Evolutionary conservation across 2,329 filamentous ascomycete genomes (phyloP).

Genomic region (Neofusicoccum sp.): DNA sequence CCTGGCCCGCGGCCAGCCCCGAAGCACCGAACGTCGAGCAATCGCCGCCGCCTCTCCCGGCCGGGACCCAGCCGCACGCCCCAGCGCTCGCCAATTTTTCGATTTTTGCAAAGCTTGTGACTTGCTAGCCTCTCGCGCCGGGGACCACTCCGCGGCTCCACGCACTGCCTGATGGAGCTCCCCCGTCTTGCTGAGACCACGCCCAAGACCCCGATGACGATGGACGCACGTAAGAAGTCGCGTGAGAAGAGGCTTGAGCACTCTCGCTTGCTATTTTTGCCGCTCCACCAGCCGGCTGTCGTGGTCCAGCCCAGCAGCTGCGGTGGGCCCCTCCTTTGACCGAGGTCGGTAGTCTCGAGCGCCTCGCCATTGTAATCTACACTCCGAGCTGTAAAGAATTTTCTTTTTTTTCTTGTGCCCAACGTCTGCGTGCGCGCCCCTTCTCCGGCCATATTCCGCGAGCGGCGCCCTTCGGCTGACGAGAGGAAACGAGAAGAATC

Average conservation of each 20-base stretch:
- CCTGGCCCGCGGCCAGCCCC: not conserved
- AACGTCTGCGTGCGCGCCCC: not conserved
- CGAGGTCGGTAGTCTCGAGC: not conserved
- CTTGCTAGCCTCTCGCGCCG: not conserved
- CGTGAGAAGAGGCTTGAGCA: not conserved
- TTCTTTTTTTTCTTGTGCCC: not conserved
- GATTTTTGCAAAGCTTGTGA: constrained; percentile 8
- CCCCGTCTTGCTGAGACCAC: not conserved
- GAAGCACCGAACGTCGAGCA: not conserved
- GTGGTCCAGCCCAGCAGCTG: not conserved
- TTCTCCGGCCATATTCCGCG: not conserved
- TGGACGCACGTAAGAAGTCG: not conserved
- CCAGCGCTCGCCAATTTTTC: not conserved
- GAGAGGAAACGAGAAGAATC: not conserved
- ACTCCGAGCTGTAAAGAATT: not conserved
- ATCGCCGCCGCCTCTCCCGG: not conserved
- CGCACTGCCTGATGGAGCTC: not conserved
- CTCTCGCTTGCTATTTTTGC: not conserved
- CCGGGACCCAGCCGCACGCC: not conserved
- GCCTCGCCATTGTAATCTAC: not conserved
- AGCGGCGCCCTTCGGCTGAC: not conserved
- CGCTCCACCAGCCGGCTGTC: not conserved
- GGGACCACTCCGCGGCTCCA: not conserved
- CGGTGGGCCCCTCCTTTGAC: not conserved
- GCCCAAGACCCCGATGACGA: not conserved